These are phyloP conservation scores for Colletotrichum salicis DNA, from an alignment of 2,329 filamentous ascomycete species.

Conservation along the genomic window DNA sequence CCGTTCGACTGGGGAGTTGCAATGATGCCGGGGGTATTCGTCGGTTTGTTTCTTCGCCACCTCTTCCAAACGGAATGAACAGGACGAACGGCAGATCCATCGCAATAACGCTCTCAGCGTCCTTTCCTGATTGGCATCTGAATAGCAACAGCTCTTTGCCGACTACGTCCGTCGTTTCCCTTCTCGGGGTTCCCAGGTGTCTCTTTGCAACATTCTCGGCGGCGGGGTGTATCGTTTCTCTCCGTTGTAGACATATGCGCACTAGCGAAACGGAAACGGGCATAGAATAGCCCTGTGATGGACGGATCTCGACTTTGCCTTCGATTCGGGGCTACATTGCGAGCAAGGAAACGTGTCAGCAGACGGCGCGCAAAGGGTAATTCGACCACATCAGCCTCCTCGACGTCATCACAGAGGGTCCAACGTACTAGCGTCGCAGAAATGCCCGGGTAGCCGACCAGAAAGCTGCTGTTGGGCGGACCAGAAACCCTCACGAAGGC, in stretches of 20 bases:
- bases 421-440: slow-evolving; percentile 90
- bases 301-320: slow-evolving; percentile 96
- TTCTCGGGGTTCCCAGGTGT: slow-evolving; percentile 87
- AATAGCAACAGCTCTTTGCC: slow-evolving; percentile 96
- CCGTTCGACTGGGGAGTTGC: slow-evolving; percentile 90
- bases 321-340: slow-evolving; percentile 85
- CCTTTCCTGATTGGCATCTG: slow-evolving; percentile 83
- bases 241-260: slow-evolving; percentile 90
- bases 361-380: slow-evolving; percentile 30
- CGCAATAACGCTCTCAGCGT: slow-evolving; percentile 87
- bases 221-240: slow-evolving; percentile 95
- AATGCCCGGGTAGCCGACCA: slow-evolving; percentile 97
- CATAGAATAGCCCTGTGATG: slow-evolving; percentile 84
- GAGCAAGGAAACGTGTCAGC: slow-evolving; percentile 5
- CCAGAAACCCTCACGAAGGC: slow-evolving; percentile 96
- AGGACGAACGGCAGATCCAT: slow-evolving; percentile 98
- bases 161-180: slow-evolving; percentile 91
- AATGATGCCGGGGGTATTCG: slow-evolving; percentile 92
- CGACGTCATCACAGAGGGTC: slow-evolving; percentile 21
- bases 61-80: slow-evolving; percentile 94
- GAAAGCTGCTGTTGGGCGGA: slow-evolving; percentile 94
- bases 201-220: slow-evolving; percentile 95
- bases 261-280: slow-evolving; percentile 93
- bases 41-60: slow-evolving; percentile 88
- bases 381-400: slow-evolving; percentile 25